Percentiles rank a stretch among this genome's conserved stretches.
Evolutionary conservation across 495 filamentous ascomycete genomes (phyloP).

Genomic region (Neurospora sublineolata): DNA sequence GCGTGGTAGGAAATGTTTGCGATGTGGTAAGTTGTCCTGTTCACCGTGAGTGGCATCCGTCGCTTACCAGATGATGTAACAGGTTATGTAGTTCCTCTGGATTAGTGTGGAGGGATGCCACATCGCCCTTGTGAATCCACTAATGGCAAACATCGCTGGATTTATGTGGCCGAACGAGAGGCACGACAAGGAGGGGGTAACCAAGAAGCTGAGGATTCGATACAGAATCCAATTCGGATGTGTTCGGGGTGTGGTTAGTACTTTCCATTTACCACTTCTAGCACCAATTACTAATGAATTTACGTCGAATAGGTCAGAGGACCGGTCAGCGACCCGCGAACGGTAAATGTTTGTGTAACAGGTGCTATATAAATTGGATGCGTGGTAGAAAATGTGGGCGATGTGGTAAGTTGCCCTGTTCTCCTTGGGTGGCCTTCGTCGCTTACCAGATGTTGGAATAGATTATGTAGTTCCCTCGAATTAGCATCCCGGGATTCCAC

Average conservation of each 20-base stretch:
- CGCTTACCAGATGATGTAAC: background rate
- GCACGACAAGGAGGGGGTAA: no score
- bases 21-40: background rate
- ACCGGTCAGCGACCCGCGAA: no score
- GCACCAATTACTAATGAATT: background rate
- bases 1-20: background rate
- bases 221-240: no score
- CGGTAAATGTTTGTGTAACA: no score
- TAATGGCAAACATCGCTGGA: no score
- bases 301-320: background rate
- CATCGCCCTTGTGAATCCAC: no score
- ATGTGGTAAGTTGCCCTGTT: background rate
- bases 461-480: background rate
- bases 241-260: background rate
- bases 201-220: no score
- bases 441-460: background rate
- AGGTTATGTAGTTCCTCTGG: background rate
- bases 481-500: background rate
- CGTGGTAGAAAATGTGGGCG: background rate
- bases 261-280: background rate
- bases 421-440: background rate
- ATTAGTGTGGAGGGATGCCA: rapidly evolving
- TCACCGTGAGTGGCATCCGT: background rate
- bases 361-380: rapidly evolving
- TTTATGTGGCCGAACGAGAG: no score